These are phyloP conservation scores for Cordyceps farinosa DNA, from an alignment of 2,329 filamentous ascomycete species.

Conservation along the genomic window DNA sequence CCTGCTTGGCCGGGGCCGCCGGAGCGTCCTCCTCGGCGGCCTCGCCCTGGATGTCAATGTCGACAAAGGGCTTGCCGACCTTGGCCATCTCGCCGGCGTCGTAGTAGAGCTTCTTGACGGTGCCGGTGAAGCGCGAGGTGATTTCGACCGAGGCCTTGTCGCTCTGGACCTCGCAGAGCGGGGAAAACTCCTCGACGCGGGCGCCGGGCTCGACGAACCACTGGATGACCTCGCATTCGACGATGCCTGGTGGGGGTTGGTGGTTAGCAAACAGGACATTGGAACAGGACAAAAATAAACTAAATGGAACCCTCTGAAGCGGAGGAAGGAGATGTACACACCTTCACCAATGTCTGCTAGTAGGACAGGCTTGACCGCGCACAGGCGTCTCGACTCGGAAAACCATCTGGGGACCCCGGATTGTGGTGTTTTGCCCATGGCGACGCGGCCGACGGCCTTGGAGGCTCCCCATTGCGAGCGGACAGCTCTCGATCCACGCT, in stretches of 20 bases:
- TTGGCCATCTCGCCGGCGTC: conserved; percentile 94
- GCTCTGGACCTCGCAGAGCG: conserved; percentile 95
- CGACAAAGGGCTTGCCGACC: conserved; percentile 89
- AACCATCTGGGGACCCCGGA: conserved; percentile 42
- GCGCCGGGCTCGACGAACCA: conserved; percentile 98
- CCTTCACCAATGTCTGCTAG: conserved; percentile 86
- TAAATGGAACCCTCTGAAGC: background rate
- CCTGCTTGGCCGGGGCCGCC: conserved; percentile 28
- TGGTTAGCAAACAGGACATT: background rate
- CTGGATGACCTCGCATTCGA: conserved; percentile 97
- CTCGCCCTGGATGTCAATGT: conserved; percentile 86
- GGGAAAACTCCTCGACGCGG: conserved; percentile 95
- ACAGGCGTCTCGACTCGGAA: conserved; percentile 46
- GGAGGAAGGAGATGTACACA: conserved; percentile 28
- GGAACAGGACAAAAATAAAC: background rate
- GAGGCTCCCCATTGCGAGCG: conserved; percentile 49
- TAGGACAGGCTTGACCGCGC: conserved; percentile 71
- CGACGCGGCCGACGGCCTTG: conserved; percentile 37
- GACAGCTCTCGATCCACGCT: conserved; percentile 47
- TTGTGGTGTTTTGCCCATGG: conserved; percentile 29
- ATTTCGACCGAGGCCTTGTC: conserved; percentile 93
- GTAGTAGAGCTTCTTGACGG: conserved; percentile 95
- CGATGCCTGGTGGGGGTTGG: conserved; percentile 64
- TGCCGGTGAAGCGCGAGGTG: conserved; percentile 89
- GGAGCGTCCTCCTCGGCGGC: conserved; percentile 44